phyloP scores from a whole-genome alignment of 148 eudicot species.

The Rhododendron williamsianum region DNA sequence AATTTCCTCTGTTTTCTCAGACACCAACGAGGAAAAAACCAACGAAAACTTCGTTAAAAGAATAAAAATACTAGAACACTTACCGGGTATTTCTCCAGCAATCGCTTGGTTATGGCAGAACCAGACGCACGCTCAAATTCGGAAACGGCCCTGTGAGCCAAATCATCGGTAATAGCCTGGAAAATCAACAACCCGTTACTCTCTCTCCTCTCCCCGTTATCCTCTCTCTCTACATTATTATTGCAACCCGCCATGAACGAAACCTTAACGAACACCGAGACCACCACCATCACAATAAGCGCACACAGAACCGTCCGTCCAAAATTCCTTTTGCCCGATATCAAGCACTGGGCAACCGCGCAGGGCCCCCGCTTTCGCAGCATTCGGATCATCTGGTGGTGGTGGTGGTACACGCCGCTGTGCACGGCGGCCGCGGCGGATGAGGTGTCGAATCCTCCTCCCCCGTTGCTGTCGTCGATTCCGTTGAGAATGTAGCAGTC shows the following conservation, averaged over 20 bases:
- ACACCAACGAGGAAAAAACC: neutral
- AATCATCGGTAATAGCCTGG: neutral
- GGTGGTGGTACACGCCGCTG: neutral
- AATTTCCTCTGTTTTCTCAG: neutral
- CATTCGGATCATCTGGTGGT: constrained; percentile 5
- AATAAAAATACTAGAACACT: neutral
- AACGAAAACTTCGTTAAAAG: neutral
- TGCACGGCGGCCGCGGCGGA: neutral
- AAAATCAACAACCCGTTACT: neutral
- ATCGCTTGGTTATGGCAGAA: constrained; percentile 9
- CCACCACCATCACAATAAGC: constrained; percentile 26
- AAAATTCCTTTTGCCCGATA: constrained; percentile 24
- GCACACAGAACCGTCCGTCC: constrained; percentile 17
- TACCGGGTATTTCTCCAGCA: constrained; percentile 16
- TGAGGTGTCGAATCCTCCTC: neutral
- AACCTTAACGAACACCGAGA: constrained; percentile 30
- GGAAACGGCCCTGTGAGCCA: constrained; percentile 4
- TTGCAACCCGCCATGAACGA: constrained; percentile 11
- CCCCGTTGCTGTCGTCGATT: neutral
- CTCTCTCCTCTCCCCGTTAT: neutral
- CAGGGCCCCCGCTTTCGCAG: constrained; percentile 4
- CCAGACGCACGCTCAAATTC: neutral
- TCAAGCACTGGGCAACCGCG: neutral
- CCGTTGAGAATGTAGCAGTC: neutral
- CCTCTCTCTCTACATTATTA: neutral